Evolutionary conservation across 106 monocot genomes (phyloP).

Genomic region (Narthecium ossifragum): DNA sequence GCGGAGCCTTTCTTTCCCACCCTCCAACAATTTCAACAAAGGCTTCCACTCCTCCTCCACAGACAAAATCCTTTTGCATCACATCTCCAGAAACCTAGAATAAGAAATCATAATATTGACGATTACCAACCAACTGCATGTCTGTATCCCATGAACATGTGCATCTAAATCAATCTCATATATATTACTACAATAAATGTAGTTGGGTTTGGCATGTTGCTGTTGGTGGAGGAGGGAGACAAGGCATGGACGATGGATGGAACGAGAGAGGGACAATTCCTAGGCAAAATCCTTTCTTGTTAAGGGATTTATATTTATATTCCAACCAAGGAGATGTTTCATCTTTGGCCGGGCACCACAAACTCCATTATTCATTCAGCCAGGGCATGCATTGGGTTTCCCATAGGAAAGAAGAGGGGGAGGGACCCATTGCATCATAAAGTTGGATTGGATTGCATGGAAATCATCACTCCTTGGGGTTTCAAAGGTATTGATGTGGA

Average conservation of each 20-base stretch:
- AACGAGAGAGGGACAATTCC: background rate
- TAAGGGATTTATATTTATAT: background rate
- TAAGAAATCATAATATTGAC: background rate
- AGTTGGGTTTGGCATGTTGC: background rate
- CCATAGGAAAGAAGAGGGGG: too few relatives aligned
- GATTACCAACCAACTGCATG: background rate
- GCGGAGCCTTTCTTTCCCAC: too few relatives aligned
- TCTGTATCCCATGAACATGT: background rate
- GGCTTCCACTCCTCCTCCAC: too few relatives aligned
- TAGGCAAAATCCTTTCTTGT: background rate
- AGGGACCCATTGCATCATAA: too few relatives aligned
- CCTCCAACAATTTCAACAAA: background rate
- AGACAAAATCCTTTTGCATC: too few relatives aligned
- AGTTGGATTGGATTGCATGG: constrained; percentile 2
- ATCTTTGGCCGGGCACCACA: background rate
- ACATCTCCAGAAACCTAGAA: background rate
- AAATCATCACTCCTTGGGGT: constrained; percentile 3
- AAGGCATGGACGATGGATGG: background rate
- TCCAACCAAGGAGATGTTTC: background rate
- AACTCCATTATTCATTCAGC: background rate
- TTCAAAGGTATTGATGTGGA: background rate
- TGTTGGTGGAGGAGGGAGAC: background rate
- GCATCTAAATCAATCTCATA: background rate
- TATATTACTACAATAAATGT: background rate
- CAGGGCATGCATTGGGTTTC: background rate